Percentiles rank a stretch among this genome's conserved stretches.
Conservation (phyloP, 163 green algal species). For the Trebouxiophyceae sp. region DNA sequence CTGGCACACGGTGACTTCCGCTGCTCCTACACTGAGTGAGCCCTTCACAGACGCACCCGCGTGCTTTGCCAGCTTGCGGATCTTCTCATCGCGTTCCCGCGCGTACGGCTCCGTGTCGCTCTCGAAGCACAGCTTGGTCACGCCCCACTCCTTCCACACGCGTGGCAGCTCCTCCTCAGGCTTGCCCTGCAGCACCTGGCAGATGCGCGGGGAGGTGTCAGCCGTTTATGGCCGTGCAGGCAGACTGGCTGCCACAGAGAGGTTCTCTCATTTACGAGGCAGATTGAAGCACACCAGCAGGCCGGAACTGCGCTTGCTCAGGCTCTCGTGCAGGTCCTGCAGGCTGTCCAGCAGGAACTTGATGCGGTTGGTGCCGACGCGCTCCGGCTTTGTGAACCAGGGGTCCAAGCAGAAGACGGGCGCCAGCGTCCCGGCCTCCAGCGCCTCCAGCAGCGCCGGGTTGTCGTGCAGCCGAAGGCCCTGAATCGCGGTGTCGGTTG, state of each 20-base stretch:
- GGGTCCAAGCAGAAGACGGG: conserved; percentile 90
- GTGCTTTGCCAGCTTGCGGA: conserved; percentile 32
- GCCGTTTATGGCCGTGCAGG: no score
- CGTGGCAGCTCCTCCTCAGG: conserved; percentile 61
- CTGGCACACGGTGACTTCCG: no score
- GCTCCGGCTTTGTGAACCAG: conserved; percentile 44
- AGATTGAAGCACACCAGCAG: conserved; percentile 25
- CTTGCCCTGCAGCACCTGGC: conserved; percentile 72
- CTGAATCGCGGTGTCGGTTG: no score
- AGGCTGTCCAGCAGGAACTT: conserved; percentile 87
- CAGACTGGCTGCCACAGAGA: no score
- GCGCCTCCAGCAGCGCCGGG: conserved; percentile 73
- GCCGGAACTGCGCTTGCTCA: conserved; percentile 20
- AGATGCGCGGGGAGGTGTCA: no score
- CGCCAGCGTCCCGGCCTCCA: conserved; percentile 45
- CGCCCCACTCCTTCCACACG: conserved; percentile 59
- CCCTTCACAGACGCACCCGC: no score
- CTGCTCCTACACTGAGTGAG: no score
- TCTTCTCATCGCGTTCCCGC: conserved; percentile 38
- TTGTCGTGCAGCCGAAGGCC: conserved; percentile 93
- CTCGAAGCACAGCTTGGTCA: conserved; percentile 77
- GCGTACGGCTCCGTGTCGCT: conserved; percentile 89
- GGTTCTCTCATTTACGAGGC: no score
- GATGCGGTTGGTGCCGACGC: conserved; percentile 78
- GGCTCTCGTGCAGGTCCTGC: conserved; percentile 69